These are phyloP conservation scores for Geotrichum aggregatum DNA, from an alignment of 1,139 yeast species.

Conservation along the genomic window DNA sequence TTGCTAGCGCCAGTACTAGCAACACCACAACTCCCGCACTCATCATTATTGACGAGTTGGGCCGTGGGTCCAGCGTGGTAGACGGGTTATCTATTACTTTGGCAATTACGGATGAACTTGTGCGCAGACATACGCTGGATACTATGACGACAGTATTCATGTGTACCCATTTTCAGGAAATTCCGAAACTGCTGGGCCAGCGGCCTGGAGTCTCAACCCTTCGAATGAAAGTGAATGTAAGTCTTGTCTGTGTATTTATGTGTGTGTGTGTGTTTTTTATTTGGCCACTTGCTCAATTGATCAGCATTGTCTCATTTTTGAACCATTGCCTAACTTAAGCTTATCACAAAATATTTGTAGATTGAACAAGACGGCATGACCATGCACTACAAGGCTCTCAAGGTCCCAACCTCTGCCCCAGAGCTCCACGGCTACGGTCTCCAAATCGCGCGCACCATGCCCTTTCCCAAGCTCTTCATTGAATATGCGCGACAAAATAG, in stretches of 20 bases:
- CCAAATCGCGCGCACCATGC: slow-evolving; percentile 11
- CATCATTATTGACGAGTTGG: slow-evolving; percentile 50
- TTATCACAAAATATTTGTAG: not conserved
- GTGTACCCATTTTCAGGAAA: slow-evolving; percentile 21
- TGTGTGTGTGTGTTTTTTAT: not conserved
- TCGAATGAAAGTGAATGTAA: slow-evolving; percentile 18
- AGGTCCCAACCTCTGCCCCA: slow-evolving; percentile 1
- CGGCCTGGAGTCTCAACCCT: slow-evolving; percentile 19
- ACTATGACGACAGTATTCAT: slow-evolving; percentile 16
- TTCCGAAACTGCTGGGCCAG: slow-evolving; percentile 18
- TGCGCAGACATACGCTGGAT: too few relatives aligned
- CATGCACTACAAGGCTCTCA: slow-evolving; percentile 20
- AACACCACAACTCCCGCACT: slow-evolving; percentile 38
- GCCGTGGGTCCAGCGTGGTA: slow-evolving; percentile 41
- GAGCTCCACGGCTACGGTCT: slow-evolving; percentile 16
- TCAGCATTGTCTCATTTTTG: too few relatives aligned
- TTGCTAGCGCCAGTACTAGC: too few relatives aligned
- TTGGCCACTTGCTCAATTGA: not conserved
- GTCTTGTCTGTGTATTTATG: slow-evolving; percentile 1
- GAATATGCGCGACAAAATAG: too few relatives aligned
- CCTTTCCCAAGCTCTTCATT: slow-evolving; percentile 16
- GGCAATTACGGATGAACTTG: slow-evolving; percentile 18
- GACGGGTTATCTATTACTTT: slow-evolving; percentile 19
- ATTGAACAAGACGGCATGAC: slow-evolving; percentile 8
- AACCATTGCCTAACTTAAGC: not conserved